Evolutionary conservation across 2,329 filamentous ascomycete genomes (phyloP).

Genomic region (Arthrobotrys pseudoclavata): DNA sequence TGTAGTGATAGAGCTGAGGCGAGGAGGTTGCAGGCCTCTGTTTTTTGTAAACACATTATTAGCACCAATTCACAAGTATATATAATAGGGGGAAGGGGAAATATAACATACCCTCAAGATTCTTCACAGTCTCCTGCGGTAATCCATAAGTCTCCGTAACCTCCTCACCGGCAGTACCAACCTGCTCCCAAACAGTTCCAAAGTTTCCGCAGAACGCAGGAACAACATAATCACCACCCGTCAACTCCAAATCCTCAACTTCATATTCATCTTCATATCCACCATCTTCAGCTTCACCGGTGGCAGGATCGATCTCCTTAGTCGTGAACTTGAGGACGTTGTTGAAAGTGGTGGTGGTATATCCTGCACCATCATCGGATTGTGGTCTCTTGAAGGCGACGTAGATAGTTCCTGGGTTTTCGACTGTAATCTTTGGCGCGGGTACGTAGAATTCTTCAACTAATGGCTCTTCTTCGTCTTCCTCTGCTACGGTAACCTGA

Average conservation of each 20-base stretch:
- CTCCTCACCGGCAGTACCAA: slow-evolving; percentile 88
- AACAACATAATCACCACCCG: slow-evolving; percentile 92
- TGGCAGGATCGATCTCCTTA: slow-evolving; percentile 97
- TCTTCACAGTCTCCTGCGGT: slow-evolving; percentile 91
- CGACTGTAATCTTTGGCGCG: slow-evolving; percentile 82
- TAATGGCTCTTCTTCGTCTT: slow-evolving; percentile 71
- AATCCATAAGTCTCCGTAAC: slow-evolving; percentile 80
- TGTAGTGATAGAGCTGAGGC: slow-evolving; percentile 89
- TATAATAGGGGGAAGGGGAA: background rate
- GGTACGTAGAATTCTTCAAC: slow-evolving; percentile 94
- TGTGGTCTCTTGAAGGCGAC: slow-evolving; percentile 86
- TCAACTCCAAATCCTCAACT: slow-evolving; percentile 90
- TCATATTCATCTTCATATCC: slow-evolving; percentile 99
- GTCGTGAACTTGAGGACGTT: slow-evolving; percentile 96
- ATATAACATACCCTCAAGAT: slow-evolving; percentile 81
- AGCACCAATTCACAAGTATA: slow-evolving; percentile 42
- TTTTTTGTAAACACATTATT: slow-evolving; percentile 62
- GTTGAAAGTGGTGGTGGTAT: slow-evolving; percentile 84
- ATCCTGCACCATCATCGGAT: slow-evolving; percentile 69
- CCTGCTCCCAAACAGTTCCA: slow-evolving; percentile 93
- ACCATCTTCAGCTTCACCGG: slow-evolving; percentile 88
- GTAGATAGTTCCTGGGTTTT: slow-evolving; percentile 93
- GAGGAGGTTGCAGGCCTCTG: slow-evolving; percentile 93
- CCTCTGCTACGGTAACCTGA: slow-evolving; percentile 84
- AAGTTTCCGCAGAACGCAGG: slow-evolving; percentile 96